Conservation (phyloP, 1,139 yeast species). For the Yamadazyma blattariae region DNA sequence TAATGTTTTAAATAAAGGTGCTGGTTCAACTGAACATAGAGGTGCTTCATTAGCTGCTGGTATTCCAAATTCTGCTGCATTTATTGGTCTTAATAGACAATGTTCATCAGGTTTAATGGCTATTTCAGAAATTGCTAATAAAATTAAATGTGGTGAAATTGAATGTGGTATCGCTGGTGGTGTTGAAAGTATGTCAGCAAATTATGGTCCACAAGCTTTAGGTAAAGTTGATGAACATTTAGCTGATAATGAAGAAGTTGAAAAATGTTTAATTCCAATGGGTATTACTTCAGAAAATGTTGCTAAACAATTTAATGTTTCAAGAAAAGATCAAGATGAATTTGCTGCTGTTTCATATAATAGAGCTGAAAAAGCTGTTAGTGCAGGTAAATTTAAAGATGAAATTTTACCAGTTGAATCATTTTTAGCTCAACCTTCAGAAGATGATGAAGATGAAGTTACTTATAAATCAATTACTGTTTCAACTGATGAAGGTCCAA, state of each 20-base stretch:
- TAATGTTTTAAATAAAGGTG: conserved; percentile 85
- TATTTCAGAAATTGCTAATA: conserved; percentile 83
- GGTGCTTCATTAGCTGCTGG: conserved; percentile 62
- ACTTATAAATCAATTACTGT: conserved; percentile 46
- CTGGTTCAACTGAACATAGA: conserved; percentile 90
- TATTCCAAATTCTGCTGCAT: conserved; percentile 59
- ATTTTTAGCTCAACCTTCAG: conserved; percentile 46
- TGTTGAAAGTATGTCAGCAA: conserved; percentile 86
- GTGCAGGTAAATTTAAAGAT: conserved; percentile 70
- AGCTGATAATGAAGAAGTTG: conserved; percentile 27
- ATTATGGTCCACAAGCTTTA: conserved; percentile 73
- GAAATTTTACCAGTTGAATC: conserved; percentile 81
- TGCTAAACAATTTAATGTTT: conserved; percentile 51
- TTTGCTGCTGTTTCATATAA: conserved; percentile 84
- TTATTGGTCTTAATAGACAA: conserved; percentile 85
- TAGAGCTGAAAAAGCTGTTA: conserved; percentile 76
- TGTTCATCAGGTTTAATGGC: conserved; percentile 95
- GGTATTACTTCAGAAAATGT: conserved; percentile 59
- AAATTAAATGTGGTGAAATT: conserved; percentile 83
- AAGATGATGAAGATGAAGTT: conserved; percentile 47
- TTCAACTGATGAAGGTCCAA: conserved; percentile 85
- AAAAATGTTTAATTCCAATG: conserved; percentile 58
- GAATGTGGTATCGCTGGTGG: conserved; percentile 90
- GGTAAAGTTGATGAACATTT: conserved; percentile 57
- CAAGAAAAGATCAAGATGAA: conserved; percentile 76